Conservation (phyloP, 768 basidiomycete genomes). For the Mycena rebaudengoi region DNA sequence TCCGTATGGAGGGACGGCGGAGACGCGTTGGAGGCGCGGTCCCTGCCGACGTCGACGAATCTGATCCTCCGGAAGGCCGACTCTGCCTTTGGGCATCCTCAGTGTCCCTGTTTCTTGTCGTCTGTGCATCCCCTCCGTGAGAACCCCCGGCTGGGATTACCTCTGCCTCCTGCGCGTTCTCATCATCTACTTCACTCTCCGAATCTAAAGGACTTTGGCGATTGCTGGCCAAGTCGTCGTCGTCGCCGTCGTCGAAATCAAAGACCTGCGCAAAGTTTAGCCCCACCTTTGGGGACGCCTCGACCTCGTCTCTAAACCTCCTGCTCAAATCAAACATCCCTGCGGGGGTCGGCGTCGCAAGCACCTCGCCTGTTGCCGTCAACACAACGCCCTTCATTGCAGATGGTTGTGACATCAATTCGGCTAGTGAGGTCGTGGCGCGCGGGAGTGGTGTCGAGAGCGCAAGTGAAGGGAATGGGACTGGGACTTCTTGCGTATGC, state of each 20-base stretch:
- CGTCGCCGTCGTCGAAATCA: slow-evolving; percentile 64
- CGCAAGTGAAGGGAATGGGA: slow-evolving; percentile 33
- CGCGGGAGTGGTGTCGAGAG: slow-evolving; percentile 66
- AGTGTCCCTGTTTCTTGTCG: background rate
- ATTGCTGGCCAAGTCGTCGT: slow-evolving; percentile 34
- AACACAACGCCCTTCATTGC: slow-evolving; percentile 84
- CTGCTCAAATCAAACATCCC: slow-evolving; percentile 61
- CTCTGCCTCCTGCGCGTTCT: slow-evolving; percentile 16
- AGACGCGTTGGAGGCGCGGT: slow-evolving; percentile 55
- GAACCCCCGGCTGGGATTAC: background rate
- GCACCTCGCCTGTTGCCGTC: slow-evolving; percentile 77
- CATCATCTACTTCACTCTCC: slow-evolving; percentile 26
- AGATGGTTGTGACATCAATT: slow-evolving; percentile 45
- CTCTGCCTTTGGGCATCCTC: background rate
- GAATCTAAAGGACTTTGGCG: slow-evolving; percentile 30
- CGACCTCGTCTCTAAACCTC: slow-evolving; percentile 28
- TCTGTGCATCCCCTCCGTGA: background rate
- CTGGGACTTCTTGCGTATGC: slow-evolving; percentile 28
- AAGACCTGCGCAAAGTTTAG: slow-evolving; percentile 84
- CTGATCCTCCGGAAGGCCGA: background rate
- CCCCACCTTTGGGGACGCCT: slow-evolving; percentile 71
- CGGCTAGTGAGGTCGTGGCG: slow-evolving; percentile 37
- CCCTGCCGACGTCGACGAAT: slow-evolving; percentile 24
- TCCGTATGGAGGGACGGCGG: slow-evolving; percentile 65
- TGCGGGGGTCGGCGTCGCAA: slow-evolving; percentile 75